phyloP scores from a whole-genome alignment of 2,329 filamentous ascomycete species.

The Lachnellula suecica region DNA sequence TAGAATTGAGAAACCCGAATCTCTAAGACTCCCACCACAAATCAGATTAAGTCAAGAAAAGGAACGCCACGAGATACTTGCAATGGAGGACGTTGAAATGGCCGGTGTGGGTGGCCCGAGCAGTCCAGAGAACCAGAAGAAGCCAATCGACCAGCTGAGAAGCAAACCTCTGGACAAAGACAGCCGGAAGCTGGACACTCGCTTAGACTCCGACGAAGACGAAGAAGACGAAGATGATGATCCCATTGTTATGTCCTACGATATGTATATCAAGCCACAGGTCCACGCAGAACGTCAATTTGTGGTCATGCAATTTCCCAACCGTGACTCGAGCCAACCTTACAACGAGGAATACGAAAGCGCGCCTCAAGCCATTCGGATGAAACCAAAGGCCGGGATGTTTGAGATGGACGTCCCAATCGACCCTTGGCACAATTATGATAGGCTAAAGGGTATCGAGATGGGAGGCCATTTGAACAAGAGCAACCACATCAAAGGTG shows the following conservation, averaged over 20 bases:
- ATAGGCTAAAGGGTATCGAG: constrained; percentile 75
- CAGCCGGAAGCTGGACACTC: not conserved
- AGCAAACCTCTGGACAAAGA: not conserved
- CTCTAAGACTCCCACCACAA: not conserved
- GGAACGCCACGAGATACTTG: not conserved
- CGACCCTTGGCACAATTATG: constrained; percentile 68
- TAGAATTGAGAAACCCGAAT: not conserved
- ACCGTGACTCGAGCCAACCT: constrained; percentile 60
- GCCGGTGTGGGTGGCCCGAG: not conserved
- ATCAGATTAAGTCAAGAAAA: not conserved
- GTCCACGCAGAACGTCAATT: constrained; percentile 63
- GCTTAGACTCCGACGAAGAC: constrained; percentile 6
- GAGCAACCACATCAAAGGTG: constrained; percentile 49
- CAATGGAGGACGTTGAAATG: not conserved
- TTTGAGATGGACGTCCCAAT: constrained; percentile 91
- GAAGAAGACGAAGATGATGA: constrained; percentile 49
- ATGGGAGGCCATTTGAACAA: constrained; percentile 77
- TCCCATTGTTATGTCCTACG: constrained; percentile 73
- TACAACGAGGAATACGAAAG: constrained; percentile 56
- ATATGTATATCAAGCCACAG: constrained; percentile 80
- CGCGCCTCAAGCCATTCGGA: constrained; percentile 70
- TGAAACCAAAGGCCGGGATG: constrained; percentile 81
- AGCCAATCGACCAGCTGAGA: not conserved
- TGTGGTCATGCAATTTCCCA: constrained; percentile 87
- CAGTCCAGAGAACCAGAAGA: not conserved